A percentile compares a stretch with the other conserved stretches of the same genome.
phyloP scores from a whole-genome alignment of 2,329 filamentous ascomycete genomes.

The Talaromyces pinophilus region DNA sequence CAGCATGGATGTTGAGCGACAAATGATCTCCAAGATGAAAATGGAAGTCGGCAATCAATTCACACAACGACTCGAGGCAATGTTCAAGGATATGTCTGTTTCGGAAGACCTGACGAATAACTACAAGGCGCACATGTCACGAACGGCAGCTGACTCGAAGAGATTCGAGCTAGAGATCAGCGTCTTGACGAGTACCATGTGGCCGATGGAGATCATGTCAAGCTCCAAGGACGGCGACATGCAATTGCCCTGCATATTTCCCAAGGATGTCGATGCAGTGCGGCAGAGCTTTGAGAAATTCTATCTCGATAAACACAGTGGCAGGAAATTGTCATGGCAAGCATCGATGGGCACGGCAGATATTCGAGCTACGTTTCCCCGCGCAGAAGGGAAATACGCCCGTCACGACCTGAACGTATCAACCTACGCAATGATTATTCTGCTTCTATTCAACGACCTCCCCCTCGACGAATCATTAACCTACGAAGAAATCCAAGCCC shows the following conservation, averaged over 20 bases:
- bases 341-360: slow-evolving; percentile 79
- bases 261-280: slow-evolving; percentile 69
- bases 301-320: slow-evolving; percentile 84
- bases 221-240: slow-evolving; percentile 52
- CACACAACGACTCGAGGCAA: slow-evolving; percentile 87
- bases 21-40: slow-evolving; percentile 97
- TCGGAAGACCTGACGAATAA: slow-evolving; percentile 78
- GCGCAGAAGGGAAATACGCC: slow-evolving; percentile 68
- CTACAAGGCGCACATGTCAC: slow-evolving; percentile 71
- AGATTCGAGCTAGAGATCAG: slow-evolving; percentile 78
- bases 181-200: slow-evolving; percentile 89
- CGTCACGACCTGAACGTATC: slow-evolving; percentile 89
- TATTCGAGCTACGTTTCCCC: slow-evolving; percentile 76
- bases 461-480: slow-evolving; percentile 53
- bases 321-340: slow-evolving; percentile 84
- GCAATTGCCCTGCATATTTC: slow-evolving; percentile 65
- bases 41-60: slow-evolving; percentile 93
- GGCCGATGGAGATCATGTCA: slow-evolving; percentile 88
- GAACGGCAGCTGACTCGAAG: slow-evolving; percentile 58
- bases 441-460: slow-evolving; percentile 86
- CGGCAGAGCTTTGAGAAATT: slow-evolving; percentile 85
- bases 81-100: slow-evolving; percentile 95
- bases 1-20: slow-evolving; percentile 87
- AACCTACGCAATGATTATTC: slow-evolving; percentile 87
- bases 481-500: slow-evolving; percentile 77